These are phyloP conservation scores for Madurella fahalii DNA, from an alignment of 2,329 filamentous ascomycete species.

Conservation along the genomic window DNA sequence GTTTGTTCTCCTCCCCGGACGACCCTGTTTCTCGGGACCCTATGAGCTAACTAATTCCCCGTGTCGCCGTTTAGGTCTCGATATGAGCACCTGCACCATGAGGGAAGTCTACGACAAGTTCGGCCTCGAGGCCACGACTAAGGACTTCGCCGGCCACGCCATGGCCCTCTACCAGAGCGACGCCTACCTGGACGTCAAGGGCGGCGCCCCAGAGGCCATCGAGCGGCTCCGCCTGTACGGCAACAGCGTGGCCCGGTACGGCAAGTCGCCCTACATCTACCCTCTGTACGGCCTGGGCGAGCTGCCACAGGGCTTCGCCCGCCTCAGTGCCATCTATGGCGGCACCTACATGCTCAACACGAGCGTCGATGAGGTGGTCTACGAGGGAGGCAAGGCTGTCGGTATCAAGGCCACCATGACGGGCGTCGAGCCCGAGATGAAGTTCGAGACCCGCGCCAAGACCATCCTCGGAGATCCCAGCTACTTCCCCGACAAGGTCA, in stretches of 20 bases:
- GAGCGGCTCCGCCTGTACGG: conserved; percentile 93
- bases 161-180: conserved; percentile 96
- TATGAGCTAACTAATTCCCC: background rate
- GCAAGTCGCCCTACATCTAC: conserved; percentile 99
- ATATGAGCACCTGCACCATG: conserved; percentile 78
- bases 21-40: background rate
- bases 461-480: conserved; percentile 95
- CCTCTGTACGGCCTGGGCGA: conserved; percentile 96
- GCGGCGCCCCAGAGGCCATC: conserved; percentile 77
- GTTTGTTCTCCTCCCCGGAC: conserved; percentile 48
- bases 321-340: conserved; percentile 95
- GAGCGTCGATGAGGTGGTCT: conserved; percentile 81
- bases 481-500: conserved; percentile 89
- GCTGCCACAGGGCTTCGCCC: conserved; percentile 94
- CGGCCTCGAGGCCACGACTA: conserved; percentile 79
- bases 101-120: conserved; percentile 99
- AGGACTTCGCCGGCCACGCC: conserved; percentile 95
- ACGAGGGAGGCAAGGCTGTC: conserved; percentile 78
- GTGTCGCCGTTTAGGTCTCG: conserved; percentile 57
- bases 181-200: conserved; percentile 71
- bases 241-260: conserved; percentile 95
- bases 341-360: conserved; percentile 99
- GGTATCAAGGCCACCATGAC: conserved; percentile 98
- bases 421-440: conserved; percentile 77
- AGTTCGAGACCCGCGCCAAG: conserved; percentile 93